Evolutionary conservation across 371 early-diverging fungal genomes (phyloP).

Genomic region (Syncephalastrum racemosum): DNA sequence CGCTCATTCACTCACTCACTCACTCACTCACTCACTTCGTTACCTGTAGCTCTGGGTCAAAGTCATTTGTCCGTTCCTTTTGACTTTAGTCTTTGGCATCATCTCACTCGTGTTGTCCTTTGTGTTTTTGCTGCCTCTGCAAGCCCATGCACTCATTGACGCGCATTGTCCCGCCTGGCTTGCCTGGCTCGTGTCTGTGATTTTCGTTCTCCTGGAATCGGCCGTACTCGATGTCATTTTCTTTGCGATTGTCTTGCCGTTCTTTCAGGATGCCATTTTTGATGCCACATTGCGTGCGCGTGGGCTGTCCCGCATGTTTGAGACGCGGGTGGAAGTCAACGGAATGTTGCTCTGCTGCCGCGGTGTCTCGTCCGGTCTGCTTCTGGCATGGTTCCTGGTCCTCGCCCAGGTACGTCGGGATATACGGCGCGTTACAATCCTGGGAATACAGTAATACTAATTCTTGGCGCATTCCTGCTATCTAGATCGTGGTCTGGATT

Average conservation of each 20-base stretch:
- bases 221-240: conserved; percentile 50
- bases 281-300: conserved; percentile 52
- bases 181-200: conserved; percentile 56
- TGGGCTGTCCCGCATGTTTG: conserved; percentile 52
- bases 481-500: conserved; percentile 50
- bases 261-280: conserved; percentile 57
- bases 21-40: not conserved
- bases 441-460: not conserved
- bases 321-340: conserved; percentile 31
- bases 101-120: conserved; percentile 38
- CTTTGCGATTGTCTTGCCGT: conserved; percentile 53
- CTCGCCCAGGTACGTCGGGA: conserved; percentile 9
- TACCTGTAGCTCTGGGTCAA: conserved; percentile 38
- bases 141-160: conserved; percentile 56
- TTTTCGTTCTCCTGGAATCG: conserved; percentile 57
- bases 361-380: conserved; percentile 34
- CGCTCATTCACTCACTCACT: too few relatives aligned
- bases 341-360: conserved; percentile 41
- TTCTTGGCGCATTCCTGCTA: not conserved
- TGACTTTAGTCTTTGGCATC: conserved; percentile 41
- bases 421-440: not conserved
- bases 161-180: conserved; percentile 56
- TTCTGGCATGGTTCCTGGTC: conserved; percentile 17
- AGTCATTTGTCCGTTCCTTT: conserved; percentile 41
- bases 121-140: conserved; percentile 40